Conservation (phyloP, 2,329 filamentous ascomycete species). For the Tolypocladium tropicale region DNA sequence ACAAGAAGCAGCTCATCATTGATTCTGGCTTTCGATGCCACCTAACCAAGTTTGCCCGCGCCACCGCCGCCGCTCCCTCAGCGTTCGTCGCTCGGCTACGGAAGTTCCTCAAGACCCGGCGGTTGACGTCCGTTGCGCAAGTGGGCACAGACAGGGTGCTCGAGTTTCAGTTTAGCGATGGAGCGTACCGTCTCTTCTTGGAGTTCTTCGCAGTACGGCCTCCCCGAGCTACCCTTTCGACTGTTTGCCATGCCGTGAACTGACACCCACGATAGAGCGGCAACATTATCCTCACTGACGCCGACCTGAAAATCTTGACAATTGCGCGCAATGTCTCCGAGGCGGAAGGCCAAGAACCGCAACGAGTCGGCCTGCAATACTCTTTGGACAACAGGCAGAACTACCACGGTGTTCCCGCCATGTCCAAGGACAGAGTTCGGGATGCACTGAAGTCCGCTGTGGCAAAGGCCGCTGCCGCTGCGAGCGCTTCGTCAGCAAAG, state of each 20-base stretch:
- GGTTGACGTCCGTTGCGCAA: conserved; percentile 72
- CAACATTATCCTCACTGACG: conserved; percentile 88
- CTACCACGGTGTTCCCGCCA: conserved; percentile 59
- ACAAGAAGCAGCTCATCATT: conserved; percentile 81
- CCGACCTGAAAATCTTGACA: conserved; percentile 69
- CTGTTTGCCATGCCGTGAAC: not conserved
- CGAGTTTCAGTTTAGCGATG: conserved; percentile 87
- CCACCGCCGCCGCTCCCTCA: conserved; percentile 75
- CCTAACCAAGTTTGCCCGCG: conserved; percentile 79
- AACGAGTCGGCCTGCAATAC: conserved; percentile 69
- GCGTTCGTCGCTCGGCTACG: conserved; percentile 76
- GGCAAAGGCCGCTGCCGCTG: conserved; percentile 43
- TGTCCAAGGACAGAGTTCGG: conserved; percentile 65
- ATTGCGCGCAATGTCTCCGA: conserved; percentile 72
- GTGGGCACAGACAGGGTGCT: conserved; percentile 90
- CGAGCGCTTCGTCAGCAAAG: conserved; percentile 37
- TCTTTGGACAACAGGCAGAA: conserved; percentile 77
- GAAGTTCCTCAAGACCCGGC: conserved; percentile 78
- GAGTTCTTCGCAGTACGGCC: conserved; percentile 73
- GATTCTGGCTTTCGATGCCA: conserved; percentile 96
- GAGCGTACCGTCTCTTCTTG: conserved; percentile 74
- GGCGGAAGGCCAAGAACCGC: conserved; percentile 73
- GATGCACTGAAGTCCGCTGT: conserved; percentile 58
- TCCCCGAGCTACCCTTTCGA: not conserved
- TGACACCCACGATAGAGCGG: conserved; percentile 45